Base-by-base conservation (phyloP, 495 filamentous ascomycete genomes). In the Mycothermus thermophilus region DNA sequence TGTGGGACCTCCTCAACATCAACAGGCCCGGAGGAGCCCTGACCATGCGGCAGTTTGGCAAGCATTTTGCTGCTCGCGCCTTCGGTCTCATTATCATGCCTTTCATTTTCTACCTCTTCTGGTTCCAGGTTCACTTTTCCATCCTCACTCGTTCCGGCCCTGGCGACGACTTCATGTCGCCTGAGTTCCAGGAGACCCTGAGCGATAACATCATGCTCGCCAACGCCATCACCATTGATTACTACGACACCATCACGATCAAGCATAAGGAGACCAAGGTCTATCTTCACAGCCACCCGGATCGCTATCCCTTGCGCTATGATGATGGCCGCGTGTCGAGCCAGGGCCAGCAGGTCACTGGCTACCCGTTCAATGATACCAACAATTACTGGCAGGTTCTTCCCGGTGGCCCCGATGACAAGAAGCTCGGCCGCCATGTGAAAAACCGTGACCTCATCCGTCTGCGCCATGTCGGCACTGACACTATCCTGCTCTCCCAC, bases 111-210 rank as follows among this genome's bases (percentile, higher is more conserved):
- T 97, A 96, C 56, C 71, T 97, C 19, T 97, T 97, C 68, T 97
- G 92, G 92, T 97, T 97, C 75, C 90, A 96, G 66, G 86, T 96
- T 20, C 90, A 97, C 60, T 96, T 97, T 54, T 69, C 84, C 16
- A 82, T 97, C 47, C 67, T 97, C 34, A 79, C 64, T 26, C 72
- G 78, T 32, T 95, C 87, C 23, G 90, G 90, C 20, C 90, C 90
- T 28, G 90, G 90, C 26, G 92, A 97, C 50, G 90, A 97, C 40
- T 97, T 97, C 64, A 97, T 97, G 90, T 83, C 79, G 9, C 90
- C 90, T 3, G 85, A 88, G 44, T 97, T 97, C 62, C 90, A 97
- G 60, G 87, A 93, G 61, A 95, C 92, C 5, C 63, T 97, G 34
- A 82, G 79, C 44, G 87, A 97, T 61, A 97, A 96, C 51, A 62